phyloP scores from a whole-genome alignment of 2,329 filamentous ascomycete genomes.

The Trichocomaceae sp. region DNA sequence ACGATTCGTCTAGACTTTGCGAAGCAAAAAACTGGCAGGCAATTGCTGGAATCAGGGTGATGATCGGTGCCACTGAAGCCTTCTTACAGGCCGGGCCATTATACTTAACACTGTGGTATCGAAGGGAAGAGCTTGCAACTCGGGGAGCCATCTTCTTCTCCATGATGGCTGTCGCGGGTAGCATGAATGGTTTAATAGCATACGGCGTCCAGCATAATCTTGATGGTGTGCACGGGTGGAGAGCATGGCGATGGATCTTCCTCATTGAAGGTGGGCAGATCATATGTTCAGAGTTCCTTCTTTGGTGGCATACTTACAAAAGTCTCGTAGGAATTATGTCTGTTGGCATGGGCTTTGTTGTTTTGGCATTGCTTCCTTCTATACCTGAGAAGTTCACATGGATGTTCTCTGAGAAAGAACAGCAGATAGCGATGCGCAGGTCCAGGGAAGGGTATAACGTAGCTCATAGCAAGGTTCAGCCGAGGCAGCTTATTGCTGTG shows the following conservation, averaged over 20 bases:
- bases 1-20: neutral
- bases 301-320: conserved; percentile 31
- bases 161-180: conserved; percentile 16
- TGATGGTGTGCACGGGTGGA: conserved; percentile 2
- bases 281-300: conserved; percentile 57
- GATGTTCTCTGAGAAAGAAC: neutral
- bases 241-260: conserved; percentile 17
- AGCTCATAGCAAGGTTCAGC: neutral
- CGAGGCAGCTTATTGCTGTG: neutral
- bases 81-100: conserved; percentile 34
- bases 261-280: conserved; percentile 14
- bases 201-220: conserved; percentile 15
- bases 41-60: neutral
- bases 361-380: neutral
- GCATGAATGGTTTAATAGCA: conserved; percentile 17
- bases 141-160: conserved; percentile 17
- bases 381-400: neutral
- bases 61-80: conserved; percentile 1
- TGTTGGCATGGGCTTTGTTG: neutral
- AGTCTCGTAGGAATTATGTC: neutral
- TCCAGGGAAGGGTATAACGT: neutral
- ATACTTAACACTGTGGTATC: conserved; percentile 7
- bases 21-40: neutral
- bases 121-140: conserved; percentile 13
- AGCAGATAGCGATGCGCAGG: neutral